Conservation (phyloP, 768 basidiomycete genomes). For the Tulasnella sp. region DNA sequence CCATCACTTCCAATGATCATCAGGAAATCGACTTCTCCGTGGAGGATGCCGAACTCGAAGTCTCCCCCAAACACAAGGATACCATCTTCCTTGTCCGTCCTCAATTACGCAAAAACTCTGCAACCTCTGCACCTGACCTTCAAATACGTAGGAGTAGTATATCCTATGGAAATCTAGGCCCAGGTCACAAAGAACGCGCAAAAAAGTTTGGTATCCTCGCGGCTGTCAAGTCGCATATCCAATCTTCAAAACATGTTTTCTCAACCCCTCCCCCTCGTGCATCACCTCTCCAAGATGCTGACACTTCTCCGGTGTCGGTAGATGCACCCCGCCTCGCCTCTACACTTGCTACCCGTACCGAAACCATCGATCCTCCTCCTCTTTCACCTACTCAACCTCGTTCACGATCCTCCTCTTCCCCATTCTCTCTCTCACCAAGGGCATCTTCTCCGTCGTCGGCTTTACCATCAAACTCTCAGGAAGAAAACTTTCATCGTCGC, state of each 20-base stretch:
- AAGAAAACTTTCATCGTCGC: not conserved
- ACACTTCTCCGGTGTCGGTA: conserved; percentile 17
- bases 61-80: conserved; percentile 7
- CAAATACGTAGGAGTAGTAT: conserved; percentile 47
- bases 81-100: not conserved
- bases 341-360: conserved; percentile 30
- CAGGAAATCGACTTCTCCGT: too few relatives aligned
- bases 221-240: conserved; percentile 37
- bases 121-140: conserved; percentile 24
- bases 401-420: conserved; percentile 36
- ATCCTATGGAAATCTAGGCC: conserved; percentile 30
- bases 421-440: not conserved
- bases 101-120: not conserved
- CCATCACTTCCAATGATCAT: conserved; percentile 44
- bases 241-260: conserved; percentile 1
- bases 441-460: not conserved
- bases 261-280: conserved; percentile 36
- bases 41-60: conserved; percentile 29
- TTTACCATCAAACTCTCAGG: not conserved
- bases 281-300: conserved; percentile 18
- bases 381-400: conserved; percentile 28
- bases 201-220: conserved; percentile 41
- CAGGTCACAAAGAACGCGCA: conserved; percentile 31
- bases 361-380: conserved; percentile 33
- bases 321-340: conserved; percentile 2